Evolutionary conservation across 2,329 filamentous ascomycete species (phyloP).

Genomic region (Colletotrichum chlorophyti): DNA sequence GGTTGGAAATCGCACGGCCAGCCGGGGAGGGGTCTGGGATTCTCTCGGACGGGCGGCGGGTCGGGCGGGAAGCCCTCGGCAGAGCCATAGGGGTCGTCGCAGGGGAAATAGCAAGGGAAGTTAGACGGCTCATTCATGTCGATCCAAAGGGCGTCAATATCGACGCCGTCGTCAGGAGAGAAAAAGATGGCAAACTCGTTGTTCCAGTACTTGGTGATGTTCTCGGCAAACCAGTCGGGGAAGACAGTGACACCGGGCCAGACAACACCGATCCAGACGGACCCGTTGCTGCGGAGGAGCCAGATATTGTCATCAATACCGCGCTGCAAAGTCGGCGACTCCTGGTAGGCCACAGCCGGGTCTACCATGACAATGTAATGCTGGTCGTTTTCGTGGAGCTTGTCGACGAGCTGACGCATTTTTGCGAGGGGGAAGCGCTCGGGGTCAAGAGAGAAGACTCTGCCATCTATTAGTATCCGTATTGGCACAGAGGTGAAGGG

Average conservation of each 20-base stretch:
- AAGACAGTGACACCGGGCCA: constrained; percentile 79
- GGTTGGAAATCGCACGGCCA: constrained; percentile 55
- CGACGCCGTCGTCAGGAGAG: constrained; percentile 65
- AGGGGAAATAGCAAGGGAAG: constrained; percentile 34
- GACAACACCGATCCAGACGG: constrained; percentile 68
- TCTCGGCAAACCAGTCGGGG: constrained; percentile 78
- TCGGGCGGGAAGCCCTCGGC: constrained; percentile 61
- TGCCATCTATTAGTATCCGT: constrained; percentile 30
- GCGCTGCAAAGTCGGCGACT: constrained; percentile 49
- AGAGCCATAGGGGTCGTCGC: constrained; percentile 47
- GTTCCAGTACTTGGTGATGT: constrained; percentile 73
- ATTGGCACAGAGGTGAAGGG: too few species aligned
- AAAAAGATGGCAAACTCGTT: constrained; percentile 73
- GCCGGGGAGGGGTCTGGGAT: constrained; percentile 70
- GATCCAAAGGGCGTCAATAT: constrained; percentile 82
- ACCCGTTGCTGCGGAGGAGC: constrained; percentile 60
- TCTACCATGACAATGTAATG: constrained; percentile 83
- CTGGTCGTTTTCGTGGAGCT: constrained; percentile 71
- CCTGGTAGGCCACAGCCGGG: constrained; percentile 62
- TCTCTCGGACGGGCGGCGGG: constrained; percentile 67
- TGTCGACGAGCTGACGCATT: constrained; percentile 70
- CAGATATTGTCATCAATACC: constrained; percentile 55
- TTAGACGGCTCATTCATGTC: constrained; percentile 64
- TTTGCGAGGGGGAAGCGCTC: constrained; percentile 66
- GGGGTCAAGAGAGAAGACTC: constrained; percentile 69